Evolutionary conservation across 768 basidiomycete species (phyloP).

Genomic region (Suillus subalutaceus): DNA sequence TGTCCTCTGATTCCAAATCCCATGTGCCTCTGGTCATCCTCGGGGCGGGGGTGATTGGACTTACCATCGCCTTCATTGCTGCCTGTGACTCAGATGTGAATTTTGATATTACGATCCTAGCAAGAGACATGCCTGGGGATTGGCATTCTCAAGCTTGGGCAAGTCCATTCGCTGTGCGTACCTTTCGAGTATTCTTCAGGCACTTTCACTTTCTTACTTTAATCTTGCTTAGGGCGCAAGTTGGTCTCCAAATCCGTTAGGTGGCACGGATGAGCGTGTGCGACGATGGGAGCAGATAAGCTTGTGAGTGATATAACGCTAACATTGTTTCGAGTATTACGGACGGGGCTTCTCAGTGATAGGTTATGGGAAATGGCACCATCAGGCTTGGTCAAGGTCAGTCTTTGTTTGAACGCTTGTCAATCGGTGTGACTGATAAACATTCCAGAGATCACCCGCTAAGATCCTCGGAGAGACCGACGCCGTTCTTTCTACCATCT

Average conservation of each 20-base stretch:
- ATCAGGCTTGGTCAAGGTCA: constrained; percentile 42
- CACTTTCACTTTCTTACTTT: background rate
- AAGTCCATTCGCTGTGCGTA: constrained; percentile 52
- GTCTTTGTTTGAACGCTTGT: constrained; percentile 7
- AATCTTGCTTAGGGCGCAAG: constrained; percentile 43
- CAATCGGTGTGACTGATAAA: background rate
- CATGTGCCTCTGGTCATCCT: constrained; percentile 34
- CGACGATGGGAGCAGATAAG: constrained; percentile 43
- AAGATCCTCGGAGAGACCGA: constrained; percentile 32
- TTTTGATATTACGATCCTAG: constrained; percentile 33
- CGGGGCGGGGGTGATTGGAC: constrained; percentile 44
- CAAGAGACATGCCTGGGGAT: constrained; percentile 41
- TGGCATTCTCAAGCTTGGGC: constrained; percentile 49
- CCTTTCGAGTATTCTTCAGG: background rate
- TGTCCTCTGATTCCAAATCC: constrained; percentile 17
- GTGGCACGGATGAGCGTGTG: constrained; percentile 35
- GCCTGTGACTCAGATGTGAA: constrained; percentile 22
- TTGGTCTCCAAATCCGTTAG: constrained; percentile 48
- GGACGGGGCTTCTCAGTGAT: constrained; percentile 31
- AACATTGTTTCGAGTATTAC: background rate
- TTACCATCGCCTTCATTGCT: constrained; percentile 39
- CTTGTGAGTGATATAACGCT: constrained; percentile 38
- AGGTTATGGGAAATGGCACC: constrained; percentile 53
- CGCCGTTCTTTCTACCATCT: constrained; percentile 28
- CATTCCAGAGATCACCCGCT: constrained; percentile 39